Evolutionary conservation across 2,329 filamentous ascomycete genomes (phyloP), one percentile per base, ranked within the genome.

Genomic region (Colletotrichum lentis): DNA sequence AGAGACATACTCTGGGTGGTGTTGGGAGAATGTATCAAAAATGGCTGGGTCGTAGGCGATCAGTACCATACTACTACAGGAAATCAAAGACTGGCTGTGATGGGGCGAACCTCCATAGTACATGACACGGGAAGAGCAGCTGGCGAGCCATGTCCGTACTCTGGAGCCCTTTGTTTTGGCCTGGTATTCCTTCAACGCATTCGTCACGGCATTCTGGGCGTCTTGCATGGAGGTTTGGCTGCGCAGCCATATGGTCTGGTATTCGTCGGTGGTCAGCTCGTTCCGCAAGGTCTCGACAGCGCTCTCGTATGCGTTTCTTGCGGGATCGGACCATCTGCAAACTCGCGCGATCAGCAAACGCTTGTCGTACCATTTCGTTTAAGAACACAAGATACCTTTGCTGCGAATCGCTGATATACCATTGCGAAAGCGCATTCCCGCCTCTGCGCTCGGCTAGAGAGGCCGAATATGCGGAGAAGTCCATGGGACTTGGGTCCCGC

Each of bases 1-100:
- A 5, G 62, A 64, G 2, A 59, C 53, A 14, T 64, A 52, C 11
- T 64, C 62, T 1, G 53, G 62, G 5, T 64, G 44, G 12, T 58
- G 53, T 50, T 64, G 62, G 4, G 54, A 37, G 20, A 64, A 58
- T 0, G 49, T 46, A 18, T 64, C 62, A 46, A 64, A 59, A 7
- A 64, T 27, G 2, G 62, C 55, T 60, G 18, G 16, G 18, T 5
- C 6, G 43, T 11, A 12, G 24, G 53, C 18, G 20, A 12, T 12
- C 27, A 10, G n/a, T 12, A 2, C 14, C 18, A 5, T 1, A n/a
- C 20, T 7, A 53, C 18, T 8, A 27, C 11, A 10, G 2, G 37
- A 35, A n/a, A 7, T 27, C 1, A 18, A 14, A 20, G 5, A 10
- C 31, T 6, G 3, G 10, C 22, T 22, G 12, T 41, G 22, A 8